These are phyloP conservation scores for Leonotis leonurus DNA, from an alignment of 257 asterid species.

Conservation along the genomic window DNA sequence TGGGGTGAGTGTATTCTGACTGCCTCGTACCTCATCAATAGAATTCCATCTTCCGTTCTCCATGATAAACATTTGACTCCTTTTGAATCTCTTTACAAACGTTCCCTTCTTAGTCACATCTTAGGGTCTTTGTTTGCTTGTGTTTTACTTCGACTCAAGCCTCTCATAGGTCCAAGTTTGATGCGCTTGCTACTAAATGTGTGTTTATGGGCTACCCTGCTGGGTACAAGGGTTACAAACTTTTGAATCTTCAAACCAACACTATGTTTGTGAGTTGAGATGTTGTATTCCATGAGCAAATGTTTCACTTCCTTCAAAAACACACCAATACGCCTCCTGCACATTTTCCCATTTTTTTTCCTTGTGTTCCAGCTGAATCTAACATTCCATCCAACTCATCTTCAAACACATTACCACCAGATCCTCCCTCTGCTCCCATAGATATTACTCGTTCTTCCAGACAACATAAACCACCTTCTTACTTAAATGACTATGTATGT, in stretches of 20 bases:
- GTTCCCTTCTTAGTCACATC: accelerated
- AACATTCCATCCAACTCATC: too few relatives aligned
- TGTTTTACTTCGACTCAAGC: neutral
- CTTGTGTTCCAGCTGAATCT: too few relatives aligned
- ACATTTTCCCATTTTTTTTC: neutral
- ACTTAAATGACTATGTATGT: too few relatives aligned
- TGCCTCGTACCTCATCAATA: neutral
- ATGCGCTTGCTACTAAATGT: neutral
- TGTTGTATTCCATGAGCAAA: neutral
- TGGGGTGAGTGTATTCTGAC: neutral
- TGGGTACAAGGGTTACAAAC: neutral
- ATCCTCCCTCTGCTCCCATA: too few relatives aligned
- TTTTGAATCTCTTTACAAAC: too few relatives aligned
- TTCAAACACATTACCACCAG: too few relatives aligned
- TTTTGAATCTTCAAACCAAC: too few relatives aligned
- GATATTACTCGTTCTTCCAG: too few relatives aligned
- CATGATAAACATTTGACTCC: neutral
- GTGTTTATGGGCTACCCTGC: neutral
- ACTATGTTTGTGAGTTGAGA: neutral
- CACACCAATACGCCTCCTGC: too few relatives aligned
- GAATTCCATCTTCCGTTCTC: neutral
- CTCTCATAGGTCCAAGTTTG: neutral
- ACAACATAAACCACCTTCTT: too few relatives aligned
- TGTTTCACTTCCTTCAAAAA: neutral
- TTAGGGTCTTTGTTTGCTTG: neutral